phyloP scores from a whole-genome alignment of 164 flowering plant genomes.

The Liquidambar formosana region DNA sequence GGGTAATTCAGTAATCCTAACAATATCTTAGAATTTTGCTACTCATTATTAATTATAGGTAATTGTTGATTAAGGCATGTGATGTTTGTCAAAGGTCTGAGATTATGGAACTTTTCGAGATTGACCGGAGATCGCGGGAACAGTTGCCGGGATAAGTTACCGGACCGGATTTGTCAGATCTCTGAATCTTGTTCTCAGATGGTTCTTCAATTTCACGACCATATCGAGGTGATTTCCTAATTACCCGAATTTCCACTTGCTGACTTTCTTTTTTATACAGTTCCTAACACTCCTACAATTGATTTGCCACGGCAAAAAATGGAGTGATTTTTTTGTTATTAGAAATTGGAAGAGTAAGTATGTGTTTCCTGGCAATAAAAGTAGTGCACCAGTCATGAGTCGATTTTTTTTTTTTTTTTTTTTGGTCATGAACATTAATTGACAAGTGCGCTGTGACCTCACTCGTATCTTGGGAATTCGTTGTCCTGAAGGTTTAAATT shows the following conservation, averaged over 20 bases:
- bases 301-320: too few relatives aligned
- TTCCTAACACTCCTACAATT: too few relatives aligned
- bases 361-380: too few relatives aligned
- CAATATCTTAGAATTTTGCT: background rate
- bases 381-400: too few relatives aligned
- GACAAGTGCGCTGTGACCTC: too few relatives aligned
- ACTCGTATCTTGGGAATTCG: too few relatives aligned
- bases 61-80: background rate
- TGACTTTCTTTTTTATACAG: background rate
- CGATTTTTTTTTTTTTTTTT: too few relatives aligned
- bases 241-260: conserved; percentile 13
- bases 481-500: too few relatives aligned
- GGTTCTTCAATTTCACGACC: conserved; percentile 70
- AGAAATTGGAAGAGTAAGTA: too few relatives aligned
- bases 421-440: too few relatives aligned
- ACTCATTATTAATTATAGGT: background rate
- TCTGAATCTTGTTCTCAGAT: conserved; percentile 85
- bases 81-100: conserved; percentile 32
- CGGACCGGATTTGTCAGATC: conserved; percentile 66
- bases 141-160: conserved; percentile 33
- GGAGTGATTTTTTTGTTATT: too few relatives aligned
- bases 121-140: conserved; percentile 51
- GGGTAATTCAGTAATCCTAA: conserved; percentile 31
- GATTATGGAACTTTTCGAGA: conserved; percentile 59
- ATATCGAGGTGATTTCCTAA: conserved; percentile 48